Evolutionary conservation across 2,329 filamentous ascomycete genomes (phyloP).

Genomic region (Stemphylium beticola): DNA sequence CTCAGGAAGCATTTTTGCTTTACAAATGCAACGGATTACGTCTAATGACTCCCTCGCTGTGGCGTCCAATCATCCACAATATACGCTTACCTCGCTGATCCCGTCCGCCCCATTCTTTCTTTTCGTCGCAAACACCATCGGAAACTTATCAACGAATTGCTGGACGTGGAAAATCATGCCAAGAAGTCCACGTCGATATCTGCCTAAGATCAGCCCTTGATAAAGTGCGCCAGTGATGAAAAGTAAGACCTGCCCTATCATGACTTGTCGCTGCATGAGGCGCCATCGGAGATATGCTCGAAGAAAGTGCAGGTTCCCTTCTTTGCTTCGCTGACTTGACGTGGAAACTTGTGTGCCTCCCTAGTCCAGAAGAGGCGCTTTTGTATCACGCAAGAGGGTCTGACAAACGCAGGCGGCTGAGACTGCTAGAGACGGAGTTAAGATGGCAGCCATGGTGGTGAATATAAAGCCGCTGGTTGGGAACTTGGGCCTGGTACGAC

Average conservation of each 20-base stretch:
- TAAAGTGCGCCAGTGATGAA: not conserved
- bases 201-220: not conserved
- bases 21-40: not conserved
- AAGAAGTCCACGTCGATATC: not conserved
- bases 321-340: not conserved
- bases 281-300: not conserved
- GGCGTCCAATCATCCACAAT: slow-evolving; percentile 2
- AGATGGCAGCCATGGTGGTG: not conserved
- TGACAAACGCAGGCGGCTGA: not conserved
- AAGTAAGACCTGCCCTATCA: not conserved
- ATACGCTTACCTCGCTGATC: slow-evolving; percentile 11
- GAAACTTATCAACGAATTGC: not conserved
- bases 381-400: not conserved
- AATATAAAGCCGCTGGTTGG: not conserved
- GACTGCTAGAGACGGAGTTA: not conserved
- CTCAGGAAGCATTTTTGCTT: not conserved
- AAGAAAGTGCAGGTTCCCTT: not conserved
- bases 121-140: not conserved
- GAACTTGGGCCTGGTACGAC: not conserved
- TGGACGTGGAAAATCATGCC: not conserved
- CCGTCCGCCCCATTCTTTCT: not conserved
- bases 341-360: not conserved
- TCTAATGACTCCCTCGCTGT: not conserved
- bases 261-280: not conserved
- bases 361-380: not conserved